A percentile compares a stretch with the other conserved stretches of the same genome.
phyloP scores from a whole-genome alignment of 306 rosid genomes.

The Crataegus laevigata region DNA sequence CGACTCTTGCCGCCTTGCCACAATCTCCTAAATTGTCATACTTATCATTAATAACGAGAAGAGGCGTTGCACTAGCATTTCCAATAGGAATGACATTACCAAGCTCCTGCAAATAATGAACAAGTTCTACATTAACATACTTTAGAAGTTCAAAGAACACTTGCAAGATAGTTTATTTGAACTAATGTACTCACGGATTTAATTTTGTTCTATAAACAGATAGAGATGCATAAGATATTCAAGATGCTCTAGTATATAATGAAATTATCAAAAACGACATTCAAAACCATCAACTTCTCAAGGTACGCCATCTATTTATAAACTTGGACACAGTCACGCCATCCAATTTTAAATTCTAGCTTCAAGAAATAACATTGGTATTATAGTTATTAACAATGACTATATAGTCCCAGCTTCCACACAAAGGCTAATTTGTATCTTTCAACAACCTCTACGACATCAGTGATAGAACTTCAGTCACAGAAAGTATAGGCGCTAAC shows the following conservation, averaged over 20 bases:
- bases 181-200: neutral
- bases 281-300: neutral
- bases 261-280: neutral
- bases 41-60: slow-evolving; percentile 7
- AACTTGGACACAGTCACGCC: neutral
- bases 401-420: neutral
- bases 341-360: neutral
- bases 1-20: neutral
- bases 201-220: neutral
- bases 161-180: neutral
- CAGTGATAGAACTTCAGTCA: neutral
- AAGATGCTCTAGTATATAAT: neutral
- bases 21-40: slow-evolving; percentile 27
- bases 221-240: neutral
- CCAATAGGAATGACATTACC: neutral
- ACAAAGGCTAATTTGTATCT: neutral
- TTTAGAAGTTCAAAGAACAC: neutral
- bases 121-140: neutral
- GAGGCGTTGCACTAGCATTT: neutral
- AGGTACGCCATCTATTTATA: neutral
- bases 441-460: neutral
- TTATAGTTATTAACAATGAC: neutral
- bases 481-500: too few species aligned
- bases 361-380: neutral
- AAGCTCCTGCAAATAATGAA: slow-evolving; percentile 17